Percentiles rank a stretch among this genome's conserved stretches.
Evolutionary conservation across 176 grass and related monocot genomes (phyloP).

Genomic region (Sorghum bicolor): DNA sequence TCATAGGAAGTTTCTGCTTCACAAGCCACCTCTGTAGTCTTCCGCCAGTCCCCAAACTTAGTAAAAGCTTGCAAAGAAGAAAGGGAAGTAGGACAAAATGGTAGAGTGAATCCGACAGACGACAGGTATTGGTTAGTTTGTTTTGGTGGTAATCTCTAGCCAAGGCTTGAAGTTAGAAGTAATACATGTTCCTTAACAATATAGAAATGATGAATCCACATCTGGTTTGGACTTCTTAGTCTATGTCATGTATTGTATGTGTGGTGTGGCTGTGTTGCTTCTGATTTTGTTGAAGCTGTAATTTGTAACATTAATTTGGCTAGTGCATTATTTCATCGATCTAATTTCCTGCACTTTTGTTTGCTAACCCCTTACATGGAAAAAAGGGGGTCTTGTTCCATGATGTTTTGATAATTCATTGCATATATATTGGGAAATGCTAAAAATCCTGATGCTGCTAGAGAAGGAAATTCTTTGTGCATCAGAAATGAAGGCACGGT

Average conservation of each 20-base stretch:
- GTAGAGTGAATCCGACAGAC: slow-evolving; percentile 12
- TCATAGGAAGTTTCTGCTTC: background rate
- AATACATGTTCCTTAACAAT: background rate
- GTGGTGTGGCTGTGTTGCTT: background rate
- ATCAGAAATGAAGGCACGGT: background rate
- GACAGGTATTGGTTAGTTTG: background rate
- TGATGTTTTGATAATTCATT: no score
- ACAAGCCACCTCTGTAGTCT: background rate
- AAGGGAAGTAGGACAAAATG: slow-evolving; percentile 8
- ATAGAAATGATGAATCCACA: background rate
- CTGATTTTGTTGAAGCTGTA: slow-evolving; percentile 14
- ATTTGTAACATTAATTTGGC: background rate
- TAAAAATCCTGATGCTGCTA: background rate
- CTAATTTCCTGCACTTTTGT: background rate
- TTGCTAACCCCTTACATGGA: background rate
- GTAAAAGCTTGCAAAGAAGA: background rate
- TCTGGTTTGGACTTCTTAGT: slow-evolving; percentile 3
- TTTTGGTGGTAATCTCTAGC: background rate
- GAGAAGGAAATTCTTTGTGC: background rate
- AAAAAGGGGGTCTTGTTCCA: background rate
- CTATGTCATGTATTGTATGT: background rate
- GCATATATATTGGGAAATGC: background rate
- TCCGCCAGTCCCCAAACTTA: background rate
- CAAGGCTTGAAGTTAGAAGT: background rate
- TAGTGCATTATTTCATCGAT: background rate